Base-by-base conservation (phyloP, 768 basidiomycete genomes). In the Suillus subaureus region DNA sequence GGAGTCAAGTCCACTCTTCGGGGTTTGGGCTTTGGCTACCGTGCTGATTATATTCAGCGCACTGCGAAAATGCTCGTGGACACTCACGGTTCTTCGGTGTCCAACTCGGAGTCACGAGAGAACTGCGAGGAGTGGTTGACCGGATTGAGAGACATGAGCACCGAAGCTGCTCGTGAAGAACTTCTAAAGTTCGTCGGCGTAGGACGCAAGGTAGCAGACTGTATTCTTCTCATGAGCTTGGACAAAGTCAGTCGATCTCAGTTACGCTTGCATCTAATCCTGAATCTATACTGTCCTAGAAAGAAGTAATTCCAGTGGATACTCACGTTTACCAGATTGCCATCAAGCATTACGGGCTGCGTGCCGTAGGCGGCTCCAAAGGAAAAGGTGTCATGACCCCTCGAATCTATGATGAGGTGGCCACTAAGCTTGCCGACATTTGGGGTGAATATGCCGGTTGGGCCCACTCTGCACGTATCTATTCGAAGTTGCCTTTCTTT, bases 131-230 rank as follows among this genome's bases (percentile, higher is more conserved):
- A 74, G 62, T 93, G 89, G 86, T 81, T 95, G 3, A 66, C 72
- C 62, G 77, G 80, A 8, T 75, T 95, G 26, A 79, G 94, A 56
- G 71, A 70, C 1, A 68, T 73, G 64, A 77, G 73, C 28, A 90
- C 90, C 0, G 75, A 77, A 0, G 83, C 84, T 31, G 94, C 94
- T 28, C 82, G 96, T 69, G 82, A 85, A 51, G 89, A 91, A 68
- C 81, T 99, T 28, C 79, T 97, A 42, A 89, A 86, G 72, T 88
- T 98, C 64, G 84, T 92, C 52, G 97, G 97, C 0, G 97, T 99
- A 1, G 97, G 97, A 6, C 84, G 94, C 42, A 99, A 99, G 74
- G 97, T 99, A 0, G 97, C 97, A 3, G 97, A 99, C 73, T 99
- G 97, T 71, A 80, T 97, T 35, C 78, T 97, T 61, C 80, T 98